phyloP scores from a whole-genome alignment of 208 protist genomes.

The Wallacemonas sp. region DNA sequence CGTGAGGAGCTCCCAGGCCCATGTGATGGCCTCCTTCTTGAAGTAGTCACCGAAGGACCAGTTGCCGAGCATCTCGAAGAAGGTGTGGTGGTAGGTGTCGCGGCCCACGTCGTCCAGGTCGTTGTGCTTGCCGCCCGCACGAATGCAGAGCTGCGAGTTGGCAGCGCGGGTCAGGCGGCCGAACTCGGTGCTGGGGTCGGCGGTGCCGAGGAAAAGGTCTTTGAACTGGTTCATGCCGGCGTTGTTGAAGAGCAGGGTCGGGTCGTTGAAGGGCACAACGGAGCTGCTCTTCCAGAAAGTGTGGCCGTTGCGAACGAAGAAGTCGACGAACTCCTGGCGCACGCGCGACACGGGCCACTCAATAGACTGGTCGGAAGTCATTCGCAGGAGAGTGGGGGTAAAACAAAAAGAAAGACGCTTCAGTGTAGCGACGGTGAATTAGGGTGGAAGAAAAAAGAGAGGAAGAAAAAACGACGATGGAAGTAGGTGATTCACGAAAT shows the following conservation, averaged over 20 bases:
- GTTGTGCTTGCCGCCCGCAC: conserved; percentile 99
- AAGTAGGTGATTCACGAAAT: conserved; percentile 11
- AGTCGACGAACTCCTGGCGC: conserved; percentile 95
- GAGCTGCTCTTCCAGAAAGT: conserved; percentile 91
- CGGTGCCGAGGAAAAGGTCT: conserved; percentile 96
- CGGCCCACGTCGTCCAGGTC: conserved; percentile 99
- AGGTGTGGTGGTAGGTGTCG: conserved; percentile 99
- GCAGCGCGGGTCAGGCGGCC: conserved; percentile 93
- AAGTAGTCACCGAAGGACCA: conserved; percentile 99
- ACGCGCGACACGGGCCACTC: conserved; percentile 88
- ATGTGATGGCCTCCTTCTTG: conserved; percentile 97
- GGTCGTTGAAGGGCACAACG: conserved; percentile 97
- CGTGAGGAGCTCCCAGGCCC: conserved; percentile 98
- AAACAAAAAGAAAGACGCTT: conserved; percentile 19
- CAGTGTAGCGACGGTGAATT: conserved; percentile 8
- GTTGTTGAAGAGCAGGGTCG: conserved; percentile 99
- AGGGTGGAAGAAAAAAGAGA: neutral
- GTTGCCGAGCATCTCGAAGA: conserved; percentile 99
- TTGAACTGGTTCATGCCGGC: conserved; percentile 99
- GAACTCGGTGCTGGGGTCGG: conserved; percentile 93
- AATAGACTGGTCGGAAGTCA: conserved; percentile 22
- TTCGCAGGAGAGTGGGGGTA: conserved; percentile 12
- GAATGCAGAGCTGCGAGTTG: conserved; percentile 99
- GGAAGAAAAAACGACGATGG: conserved; percentile 8
- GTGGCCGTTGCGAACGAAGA: conserved; percentile 92